Conservation (phyloP, 305 asterid species). For the Rubia peregrina region DNA sequence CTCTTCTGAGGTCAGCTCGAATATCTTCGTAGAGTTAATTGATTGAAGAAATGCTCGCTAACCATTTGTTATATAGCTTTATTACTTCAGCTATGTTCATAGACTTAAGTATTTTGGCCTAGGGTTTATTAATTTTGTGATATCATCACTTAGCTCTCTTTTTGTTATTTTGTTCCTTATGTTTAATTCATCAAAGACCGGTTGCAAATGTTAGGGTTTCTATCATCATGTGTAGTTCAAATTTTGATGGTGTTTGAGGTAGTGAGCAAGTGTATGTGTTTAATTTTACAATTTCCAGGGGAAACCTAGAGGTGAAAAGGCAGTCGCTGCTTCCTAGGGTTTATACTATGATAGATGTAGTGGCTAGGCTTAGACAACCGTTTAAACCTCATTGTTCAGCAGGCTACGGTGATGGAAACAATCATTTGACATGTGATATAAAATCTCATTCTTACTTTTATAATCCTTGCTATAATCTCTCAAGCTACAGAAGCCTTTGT, state of each 20-base stretch:
- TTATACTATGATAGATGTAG: constrained; percentile 63
- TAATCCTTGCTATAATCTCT: too few species aligned
- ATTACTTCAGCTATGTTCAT: too few species aligned
- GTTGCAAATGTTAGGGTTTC: background rate
- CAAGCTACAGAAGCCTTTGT: too few species aligned
- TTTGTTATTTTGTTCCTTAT: background rate
- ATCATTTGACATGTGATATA: constrained; percentile 32
- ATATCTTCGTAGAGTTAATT: background rate
- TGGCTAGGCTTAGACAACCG: constrained; percentile 62
- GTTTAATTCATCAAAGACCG: background rate
- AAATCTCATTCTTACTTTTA: too few species aligned
- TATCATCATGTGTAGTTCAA: background rate
- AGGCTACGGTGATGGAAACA: constrained; percentile 62
- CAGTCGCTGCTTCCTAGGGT: constrained; percentile 86
- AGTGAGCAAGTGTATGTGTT: background rate
- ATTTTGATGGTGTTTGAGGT: background rate
- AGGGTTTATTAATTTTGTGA: background rate
- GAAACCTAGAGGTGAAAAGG: constrained; percentile 66
- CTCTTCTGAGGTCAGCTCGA: constrained; percentile 52
- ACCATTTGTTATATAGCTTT: too few species aligned
- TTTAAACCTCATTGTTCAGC: constrained; percentile 78
- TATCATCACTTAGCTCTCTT: background rate
- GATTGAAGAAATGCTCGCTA: background rate
- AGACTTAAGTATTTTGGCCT: background rate
- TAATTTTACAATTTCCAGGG: constrained; percentile 45